Percentiles rank a stretch among this genome's conserved stretches.
Evolutionary conservation across 306 rosid genomes (phyloP).

Genomic region (Quercus engelmannii): DNA sequence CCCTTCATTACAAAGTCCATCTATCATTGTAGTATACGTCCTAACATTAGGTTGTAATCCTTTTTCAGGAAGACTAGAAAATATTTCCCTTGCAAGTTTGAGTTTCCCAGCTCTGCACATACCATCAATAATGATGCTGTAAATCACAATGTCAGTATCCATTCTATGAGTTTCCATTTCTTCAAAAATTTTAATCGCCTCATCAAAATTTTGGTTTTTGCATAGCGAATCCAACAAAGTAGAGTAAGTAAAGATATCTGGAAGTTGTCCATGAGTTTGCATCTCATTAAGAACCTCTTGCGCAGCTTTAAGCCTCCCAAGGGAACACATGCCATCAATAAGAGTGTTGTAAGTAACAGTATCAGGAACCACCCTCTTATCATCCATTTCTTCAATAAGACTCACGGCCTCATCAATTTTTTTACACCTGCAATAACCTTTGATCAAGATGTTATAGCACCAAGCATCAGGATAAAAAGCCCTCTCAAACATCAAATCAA

Average conservation of each 20-base stretch:
- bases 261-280: background rate
- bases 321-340: background rate
- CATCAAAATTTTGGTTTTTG: background rate
- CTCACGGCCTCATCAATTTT: background rate
- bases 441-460: background rate
- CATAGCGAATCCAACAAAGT: background rate
- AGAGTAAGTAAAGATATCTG: background rate
- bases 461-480: background rate
- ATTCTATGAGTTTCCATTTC: background rate
- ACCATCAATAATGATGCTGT: constrained; percentile 3
- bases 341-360: constrained; percentile 12
- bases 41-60: constrained; percentile 25
- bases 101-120: constrained; percentile 9
- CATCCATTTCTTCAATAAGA: constrained; percentile 1
- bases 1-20: background rate
- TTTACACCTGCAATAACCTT: background rate
- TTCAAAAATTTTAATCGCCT: background rate
- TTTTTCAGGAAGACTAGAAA: background rate
- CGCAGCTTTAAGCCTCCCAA: constrained; percentile 12
- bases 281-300: constrained; percentile 16
- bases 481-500: background rate
- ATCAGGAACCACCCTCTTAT: background rate
- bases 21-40: constrained; percentile 32
- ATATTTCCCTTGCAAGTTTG: background rate
- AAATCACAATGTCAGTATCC: background rate